Evolutionary conservation across 208 protist genomes (phyloP).

Genomic region (Leishmania lainsoni): DNA sequence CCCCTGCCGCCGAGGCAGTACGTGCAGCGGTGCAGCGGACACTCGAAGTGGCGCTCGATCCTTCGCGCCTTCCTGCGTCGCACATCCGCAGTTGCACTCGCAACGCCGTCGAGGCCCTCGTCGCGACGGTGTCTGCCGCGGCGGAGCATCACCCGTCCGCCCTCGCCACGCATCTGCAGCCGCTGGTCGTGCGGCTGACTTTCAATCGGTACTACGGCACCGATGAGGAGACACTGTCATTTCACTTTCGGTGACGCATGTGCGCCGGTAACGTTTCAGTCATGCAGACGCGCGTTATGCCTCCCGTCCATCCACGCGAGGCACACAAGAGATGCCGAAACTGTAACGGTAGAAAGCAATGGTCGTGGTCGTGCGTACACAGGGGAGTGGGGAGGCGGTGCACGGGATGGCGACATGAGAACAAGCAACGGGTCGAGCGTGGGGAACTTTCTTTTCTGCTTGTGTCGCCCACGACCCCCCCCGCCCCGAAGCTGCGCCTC

Average conservation of each 20-base stretch:
- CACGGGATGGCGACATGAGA: background rate
- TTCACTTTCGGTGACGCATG: conserved; percentile 25
- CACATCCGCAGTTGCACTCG: conserved; percentile 54
- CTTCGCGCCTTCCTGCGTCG: conserved; percentile 50
- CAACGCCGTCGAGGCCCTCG: conserved; percentile 71
- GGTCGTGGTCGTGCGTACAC: background rate
- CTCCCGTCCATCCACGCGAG: background rate
- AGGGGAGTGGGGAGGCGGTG: background rate
- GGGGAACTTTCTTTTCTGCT: background rate
- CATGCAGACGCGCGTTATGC: background rate
- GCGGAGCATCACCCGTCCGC: conserved; percentile 31
- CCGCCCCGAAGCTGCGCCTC: background rate
- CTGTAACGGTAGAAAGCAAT: background rate
- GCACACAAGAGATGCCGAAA: background rate
- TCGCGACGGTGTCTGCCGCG: conserved; percentile 47
- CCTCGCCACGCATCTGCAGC: conserved; percentile 52
- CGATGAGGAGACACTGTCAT: conserved; percentile 29
- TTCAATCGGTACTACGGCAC: conserved; percentile 88
- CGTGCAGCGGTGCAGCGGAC: conserved; percentile 50
- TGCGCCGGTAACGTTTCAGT: background rate
- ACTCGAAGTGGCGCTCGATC: conserved; percentile 59
- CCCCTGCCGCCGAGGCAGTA: conserved; percentile 30
- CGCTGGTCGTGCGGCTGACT: conserved; percentile 69
- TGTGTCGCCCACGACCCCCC: background rate
- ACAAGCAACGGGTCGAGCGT: background rate